A percentile compares a stretch with the other conserved stretches of the same genome.
These are phyloP conservation scores for Corymbia maculata DNA, from an alignment of 345 rosid species.

Conservation along the genomic window DNA sequence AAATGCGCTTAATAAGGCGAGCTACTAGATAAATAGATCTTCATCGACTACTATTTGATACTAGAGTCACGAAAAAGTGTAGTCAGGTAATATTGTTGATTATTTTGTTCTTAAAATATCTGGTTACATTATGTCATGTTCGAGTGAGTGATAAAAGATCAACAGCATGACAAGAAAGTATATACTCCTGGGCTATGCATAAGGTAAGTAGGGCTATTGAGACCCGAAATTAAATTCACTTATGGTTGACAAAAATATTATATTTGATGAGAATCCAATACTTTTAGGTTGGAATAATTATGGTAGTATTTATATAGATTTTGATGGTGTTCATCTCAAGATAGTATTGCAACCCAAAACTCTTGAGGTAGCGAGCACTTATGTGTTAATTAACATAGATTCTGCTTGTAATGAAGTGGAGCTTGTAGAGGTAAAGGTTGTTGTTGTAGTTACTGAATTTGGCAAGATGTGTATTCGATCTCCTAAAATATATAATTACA, in stretches of 20 bases:
- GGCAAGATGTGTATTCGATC: not conserved
- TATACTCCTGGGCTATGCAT: not conserved
- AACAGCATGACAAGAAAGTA: not conserved
- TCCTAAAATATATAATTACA: not conserved
- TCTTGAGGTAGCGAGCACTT: not conserved
- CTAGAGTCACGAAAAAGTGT: not conserved
- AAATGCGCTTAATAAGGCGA: not conserved
- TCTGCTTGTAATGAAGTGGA: not conserved
- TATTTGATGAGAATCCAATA: not conserved
- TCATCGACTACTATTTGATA: not conserved
- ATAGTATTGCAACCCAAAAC: not conserved
- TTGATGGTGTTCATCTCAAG: not conserved
- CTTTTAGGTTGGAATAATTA: not conserved
- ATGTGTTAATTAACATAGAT: accelerated
- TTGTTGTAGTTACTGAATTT: not conserved
- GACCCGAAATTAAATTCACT: accelerated
- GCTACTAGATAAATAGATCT: not conserved
- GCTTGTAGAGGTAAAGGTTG: not conserved
- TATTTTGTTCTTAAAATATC: not conserved
- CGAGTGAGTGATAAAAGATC: not conserved
- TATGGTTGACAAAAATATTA: not conserved
- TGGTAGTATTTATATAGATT: accelerated
- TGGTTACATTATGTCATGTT: not conserved
- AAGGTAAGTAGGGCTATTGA: not conserved
- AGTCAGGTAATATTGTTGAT: not conserved